These are phyloP conservation scores for Erysimum pusillum DNA, from an alignment of 441 rosid species.

Conservation along the genomic window DNA sequence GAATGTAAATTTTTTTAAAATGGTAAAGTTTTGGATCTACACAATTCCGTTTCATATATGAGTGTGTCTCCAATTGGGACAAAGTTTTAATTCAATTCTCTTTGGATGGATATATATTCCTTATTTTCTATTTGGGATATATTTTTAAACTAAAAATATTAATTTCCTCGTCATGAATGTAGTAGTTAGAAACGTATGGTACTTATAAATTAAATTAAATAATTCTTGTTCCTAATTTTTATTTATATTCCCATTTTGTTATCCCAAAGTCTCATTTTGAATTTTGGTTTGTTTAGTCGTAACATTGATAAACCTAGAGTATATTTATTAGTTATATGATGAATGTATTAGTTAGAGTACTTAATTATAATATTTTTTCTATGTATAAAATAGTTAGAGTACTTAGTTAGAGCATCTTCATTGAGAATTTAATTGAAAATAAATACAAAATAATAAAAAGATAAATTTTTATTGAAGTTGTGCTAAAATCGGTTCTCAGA, in stretches of 20 bases:
- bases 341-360: constrained; percentile 33
- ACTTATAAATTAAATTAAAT: not conserved
- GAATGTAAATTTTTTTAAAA: not conserved
- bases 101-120: not conserved
- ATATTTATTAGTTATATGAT: constrained; percentile 8
- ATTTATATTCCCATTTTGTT: not conserved
- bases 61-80: not conserved
- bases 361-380: not conserved
- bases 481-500: too few relatives aligned
- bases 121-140: not conserved
- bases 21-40: constrained; percentile 4
- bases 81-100: not conserved
- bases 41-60: not conserved
- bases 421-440: too few relatives aligned
- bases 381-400: constrained; percentile 34
- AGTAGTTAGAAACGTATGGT: not conserved
- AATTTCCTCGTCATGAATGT: not conserved
- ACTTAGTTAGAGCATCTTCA: not conserved
- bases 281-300: not conserved
- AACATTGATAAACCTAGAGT: not conserved
- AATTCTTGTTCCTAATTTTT: not conserved
- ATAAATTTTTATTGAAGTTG: too few relatives aligned
- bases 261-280: not conserved
- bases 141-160: too few relatives aligned
- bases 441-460: too few relatives aligned